Percentiles rank a stretch among this genome's conserved stretches.
Conservation (phyloP, 2,329 filamentous ascomycete genomes). For the Fusarium redolens region DNA sequence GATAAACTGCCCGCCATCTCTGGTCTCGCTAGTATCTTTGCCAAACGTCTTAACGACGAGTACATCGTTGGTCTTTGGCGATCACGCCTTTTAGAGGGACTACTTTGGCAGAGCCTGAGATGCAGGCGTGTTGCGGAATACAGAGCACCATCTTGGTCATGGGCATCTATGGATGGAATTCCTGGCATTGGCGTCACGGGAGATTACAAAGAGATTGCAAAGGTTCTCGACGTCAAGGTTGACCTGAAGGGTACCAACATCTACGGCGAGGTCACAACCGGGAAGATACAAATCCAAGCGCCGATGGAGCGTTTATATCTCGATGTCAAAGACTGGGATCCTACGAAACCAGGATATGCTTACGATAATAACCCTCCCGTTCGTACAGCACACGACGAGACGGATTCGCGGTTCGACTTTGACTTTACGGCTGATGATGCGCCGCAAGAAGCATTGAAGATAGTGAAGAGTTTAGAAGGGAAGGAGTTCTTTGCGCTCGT, state of each 20-base stretch:
- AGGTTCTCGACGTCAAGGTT: background rate
- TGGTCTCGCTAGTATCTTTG: background rate
- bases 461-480: background rate
- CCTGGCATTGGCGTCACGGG: fast-evolving
- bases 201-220: background rate
- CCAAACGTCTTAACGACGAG: background rate
- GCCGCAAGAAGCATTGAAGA: background rate
- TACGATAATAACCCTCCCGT: background rate
- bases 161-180: background rate
- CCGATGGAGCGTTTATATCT: background rate
- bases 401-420: background rate
- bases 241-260: background rate
- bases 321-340: background rate
- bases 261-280: background rate
- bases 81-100: background rate
- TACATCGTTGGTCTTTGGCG: background rate
- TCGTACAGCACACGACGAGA: background rate
- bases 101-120: background rate
- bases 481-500: background rate
- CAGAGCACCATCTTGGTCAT: background rate
- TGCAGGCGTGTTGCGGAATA: background rate
- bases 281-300: background rate
- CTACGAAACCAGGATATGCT: background rate
- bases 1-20: conserved; percentile 12
- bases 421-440: background rate